Base-by-base conservation (phyloP, 768 basidiomycete genomes). In the Trametes cinnabarina region DNA sequence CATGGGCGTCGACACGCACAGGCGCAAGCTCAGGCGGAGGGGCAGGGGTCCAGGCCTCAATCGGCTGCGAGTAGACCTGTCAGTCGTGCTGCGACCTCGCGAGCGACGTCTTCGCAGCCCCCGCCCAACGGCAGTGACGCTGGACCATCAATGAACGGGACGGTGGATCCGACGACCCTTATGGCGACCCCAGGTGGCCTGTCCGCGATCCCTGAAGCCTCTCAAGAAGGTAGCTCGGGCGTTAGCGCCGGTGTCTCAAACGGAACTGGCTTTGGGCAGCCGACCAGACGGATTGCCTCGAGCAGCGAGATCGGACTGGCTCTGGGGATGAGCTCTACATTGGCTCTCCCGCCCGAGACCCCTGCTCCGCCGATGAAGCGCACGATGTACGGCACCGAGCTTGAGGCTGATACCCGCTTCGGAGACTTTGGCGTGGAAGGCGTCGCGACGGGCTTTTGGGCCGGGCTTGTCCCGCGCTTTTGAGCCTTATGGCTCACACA, bases 331-430 rank as follows among this genome's bases (percentile, higher is more conserved):
- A 75, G 73, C 10, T 68, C 71, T 17, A 67, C 77, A 51, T 73
- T 73, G 53, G 73, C 70, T 1, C 67, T 72, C 5, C 72, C 71
- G 25, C 75, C 76, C 12, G 79, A 80, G 17, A 75, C 74, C 17
- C 79, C 79, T 15, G 76, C 69, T 15, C 76, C 76, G 23, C 76
- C 78, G 4, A 77, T 80, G 62, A 83, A 81, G 66, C 81, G 84
- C 58, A 92, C 90, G 5, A 88, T 92, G 85, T 92, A 90, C 69
- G 90, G 90, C 8, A 92, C 90, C 0, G 90, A 92, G 71, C 72
- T 90, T 41, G 89, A 90, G n/a, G 76, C 76, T 30, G 89, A 92
- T 66, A 86, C 86, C n/a, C 82, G 90, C 49, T 92, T 92, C 67
- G 90, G 90, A 5, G 90, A 92, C 72, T 92, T 91, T 68, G 90